A percentile compares a stretch with the other conserved stretches of the same genome.
Evolutionary conservation across 1,284 basidiomycete genomes (phyloP).

Genomic region (Tilletia caries): DNA sequence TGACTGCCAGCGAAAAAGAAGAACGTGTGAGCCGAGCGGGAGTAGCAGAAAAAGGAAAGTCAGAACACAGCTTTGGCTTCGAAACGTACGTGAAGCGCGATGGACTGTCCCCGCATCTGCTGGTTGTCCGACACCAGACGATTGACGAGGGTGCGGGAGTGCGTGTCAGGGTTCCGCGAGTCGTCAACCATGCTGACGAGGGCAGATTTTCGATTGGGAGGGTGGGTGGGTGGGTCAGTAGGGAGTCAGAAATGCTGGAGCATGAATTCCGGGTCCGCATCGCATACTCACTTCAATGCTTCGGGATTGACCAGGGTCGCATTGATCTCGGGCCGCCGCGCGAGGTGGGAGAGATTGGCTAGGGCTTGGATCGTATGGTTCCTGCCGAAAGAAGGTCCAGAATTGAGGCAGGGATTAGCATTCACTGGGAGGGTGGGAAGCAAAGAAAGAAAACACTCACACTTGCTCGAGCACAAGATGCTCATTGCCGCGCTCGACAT

Average conservation of each 20-base stretch:
- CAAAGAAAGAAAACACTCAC: conserved; percentile 22
- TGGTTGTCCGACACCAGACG: conserved; percentile 50
- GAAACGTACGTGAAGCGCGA: conserved; percentile 22
- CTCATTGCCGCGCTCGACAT: conserved; percentile 40
- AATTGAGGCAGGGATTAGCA: no score
- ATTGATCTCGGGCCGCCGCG: conserved; percentile 31
- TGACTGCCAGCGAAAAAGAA: neutral
- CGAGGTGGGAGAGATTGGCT: conserved; percentile 28
- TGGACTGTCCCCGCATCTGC: conserved; percentile 45
- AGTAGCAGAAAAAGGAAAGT: neutral
- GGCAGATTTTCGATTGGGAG: no score
- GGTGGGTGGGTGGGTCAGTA: no score
- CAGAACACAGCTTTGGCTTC: neutral
- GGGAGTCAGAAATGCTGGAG: no score
- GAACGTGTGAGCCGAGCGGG: no score
- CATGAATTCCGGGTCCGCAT: neutral
- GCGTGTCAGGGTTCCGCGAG: conserved; percentile 50
- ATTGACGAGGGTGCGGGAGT: conserved; percentile 45
- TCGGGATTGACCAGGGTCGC: conserved; percentile 32
- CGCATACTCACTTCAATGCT: conserved; percentile 31
- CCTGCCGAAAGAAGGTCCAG: conserved; percentile 18
- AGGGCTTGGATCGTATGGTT: conserved; percentile 40
- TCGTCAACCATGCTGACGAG: conserved; percentile 37
- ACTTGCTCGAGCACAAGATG: conserved; percentile 39
- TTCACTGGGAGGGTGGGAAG: neutral